Percentiles rank a stretch among this genome's conserved stretches.
These are phyloP conservation scores for Aspergillus glaucus DNA, from an alignment of 2,329 filamentous ascomycete genomes.

Conservation along the genomic window DNA sequence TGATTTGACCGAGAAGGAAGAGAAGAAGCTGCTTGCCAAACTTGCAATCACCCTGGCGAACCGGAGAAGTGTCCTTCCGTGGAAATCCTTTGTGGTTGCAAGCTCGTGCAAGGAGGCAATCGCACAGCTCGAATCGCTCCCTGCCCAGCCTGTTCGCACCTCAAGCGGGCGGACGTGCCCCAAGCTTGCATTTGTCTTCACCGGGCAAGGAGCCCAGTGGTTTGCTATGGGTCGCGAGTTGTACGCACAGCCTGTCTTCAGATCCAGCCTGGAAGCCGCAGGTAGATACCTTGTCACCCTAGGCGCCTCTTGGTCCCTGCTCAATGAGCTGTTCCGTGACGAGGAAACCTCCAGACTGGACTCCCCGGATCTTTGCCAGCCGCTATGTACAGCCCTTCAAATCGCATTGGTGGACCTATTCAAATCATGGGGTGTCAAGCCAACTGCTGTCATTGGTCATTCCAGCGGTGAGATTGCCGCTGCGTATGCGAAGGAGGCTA, in stretches of 20 bases:
- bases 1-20: too few relatives aligned
- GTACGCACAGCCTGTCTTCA: not conserved
- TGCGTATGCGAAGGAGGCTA: conserved; percentile 38
- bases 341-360: not conserved
- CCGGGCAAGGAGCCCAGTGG: conserved; percentile 18
- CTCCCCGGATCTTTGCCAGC: conserved; percentile 5
- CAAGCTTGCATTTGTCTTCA: conserved; percentile 12
- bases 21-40: too few relatives aligned
- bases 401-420: conserved; percentile 42
- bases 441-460: conserved; percentile 40
- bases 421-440: conserved; percentile 37
- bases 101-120: not conserved
- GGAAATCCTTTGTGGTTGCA: not conserved
- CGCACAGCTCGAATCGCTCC: not conserved
- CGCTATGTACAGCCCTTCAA: conserved; percentile 41
- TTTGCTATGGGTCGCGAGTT: conserved; percentile 12
- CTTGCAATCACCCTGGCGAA: not conserved
- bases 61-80: not conserved
- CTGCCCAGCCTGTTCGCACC: too few relatives aligned
- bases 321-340: not conserved
- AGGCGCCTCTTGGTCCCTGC: not conserved
- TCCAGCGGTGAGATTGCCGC: conserved; percentile 47
- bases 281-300: not conserved
- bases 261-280: too few relatives aligned
- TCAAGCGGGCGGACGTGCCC: not conserved